These are phyloP conservation scores for Suillus placidus DNA, from an alignment of 768 basidiomycete genomes.

Conservation along the genomic window DNA sequence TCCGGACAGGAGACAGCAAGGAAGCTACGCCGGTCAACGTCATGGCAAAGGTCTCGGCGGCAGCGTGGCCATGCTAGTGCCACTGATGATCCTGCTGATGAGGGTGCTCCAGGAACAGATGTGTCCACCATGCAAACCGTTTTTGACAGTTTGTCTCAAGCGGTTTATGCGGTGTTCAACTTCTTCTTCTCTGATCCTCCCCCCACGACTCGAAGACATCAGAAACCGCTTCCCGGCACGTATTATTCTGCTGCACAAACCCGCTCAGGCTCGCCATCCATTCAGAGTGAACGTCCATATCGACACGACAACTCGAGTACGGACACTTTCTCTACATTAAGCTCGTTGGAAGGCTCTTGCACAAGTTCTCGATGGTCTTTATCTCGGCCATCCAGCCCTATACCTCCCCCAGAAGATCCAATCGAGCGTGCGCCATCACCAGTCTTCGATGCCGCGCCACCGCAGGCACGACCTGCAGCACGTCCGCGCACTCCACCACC, in stretches of 20 bases:
- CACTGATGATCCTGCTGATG: neutral
- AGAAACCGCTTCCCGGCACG: constrained; percentile 21
- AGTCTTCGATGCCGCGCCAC: constrained; percentile 18
- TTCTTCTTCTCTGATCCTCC: constrained; percentile 8
- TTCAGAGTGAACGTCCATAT: constrained; percentile 13
- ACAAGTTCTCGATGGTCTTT: constrained; percentile 39
- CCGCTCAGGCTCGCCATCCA: constrained; percentile 12
- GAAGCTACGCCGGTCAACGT: constrained; percentile 3
- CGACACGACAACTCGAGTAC: constrained; percentile 32
- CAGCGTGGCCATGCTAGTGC: neutral
- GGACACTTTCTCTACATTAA: constrained; percentile 48
- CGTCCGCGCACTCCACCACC: constrained; percentile 7
- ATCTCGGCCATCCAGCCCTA: constrained; percentile 26
- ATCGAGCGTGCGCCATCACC: constrained; percentile 39
- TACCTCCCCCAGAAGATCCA: constrained; percentile 28
- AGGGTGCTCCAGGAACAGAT: neutral
- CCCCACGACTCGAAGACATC: constrained; percentile 7
- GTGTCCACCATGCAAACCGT: constrained; percentile 21
- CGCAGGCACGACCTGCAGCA: neutral
- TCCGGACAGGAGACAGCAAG: constrained; percentile 27
- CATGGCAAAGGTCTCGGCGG: constrained; percentile 25
- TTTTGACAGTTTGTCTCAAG: constrained; percentile 19
- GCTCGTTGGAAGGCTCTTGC: constrained; percentile 45
- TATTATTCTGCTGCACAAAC: constrained; percentile 29
- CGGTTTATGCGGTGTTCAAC: constrained; percentile 21